Conservation (phyloP, 1,139 yeast genomes). For the Lodderomyces theae region DNA sequence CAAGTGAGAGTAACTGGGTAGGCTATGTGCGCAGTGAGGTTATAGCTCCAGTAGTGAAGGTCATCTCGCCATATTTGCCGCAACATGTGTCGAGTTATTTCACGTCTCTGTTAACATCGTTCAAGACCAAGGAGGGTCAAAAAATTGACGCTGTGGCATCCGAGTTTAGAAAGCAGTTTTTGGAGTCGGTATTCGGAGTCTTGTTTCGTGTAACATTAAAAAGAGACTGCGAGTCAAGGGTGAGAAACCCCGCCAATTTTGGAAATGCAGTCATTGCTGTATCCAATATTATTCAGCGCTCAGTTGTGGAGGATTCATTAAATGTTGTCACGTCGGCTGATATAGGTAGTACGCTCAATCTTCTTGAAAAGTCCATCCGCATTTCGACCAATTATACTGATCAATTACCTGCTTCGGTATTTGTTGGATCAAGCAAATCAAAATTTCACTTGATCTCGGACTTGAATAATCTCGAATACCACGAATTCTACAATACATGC, state of each 20-base stretch:
- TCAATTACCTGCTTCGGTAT: slow-evolving; percentile 44
- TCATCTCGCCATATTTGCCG: not conserved
- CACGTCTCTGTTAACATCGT: not conserved
- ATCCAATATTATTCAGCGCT: slow-evolving; percentile 55
- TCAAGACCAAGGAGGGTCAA: not conserved
- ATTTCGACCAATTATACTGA: slow-evolving; percentile 40
- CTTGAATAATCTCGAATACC: slow-evolving; percentile 60
- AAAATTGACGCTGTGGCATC: not conserved
- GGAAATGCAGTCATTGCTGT: slow-evolving; percentile 67
- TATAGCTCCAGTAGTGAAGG: slow-evolving; percentile 1
- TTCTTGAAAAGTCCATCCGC: slow-evolving; percentile 57
- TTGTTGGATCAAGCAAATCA: slow-evolving; percentile 25
- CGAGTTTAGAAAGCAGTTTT: slow-evolving; percentile 15
- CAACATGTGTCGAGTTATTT: not conserved
- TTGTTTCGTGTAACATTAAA: slow-evolving; percentile 47
- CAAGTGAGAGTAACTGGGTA: slow-evolving; percentile 6
- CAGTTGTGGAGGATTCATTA: slow-evolving; percentile 62
- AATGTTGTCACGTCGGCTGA: slow-evolving; percentile 50
- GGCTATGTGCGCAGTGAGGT: slow-evolving; percentile 5
- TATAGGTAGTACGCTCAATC: slow-evolving; percentile 56
- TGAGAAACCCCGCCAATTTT: slow-evolving; percentile 54
- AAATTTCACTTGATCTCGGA: slow-evolving; percentile 46
- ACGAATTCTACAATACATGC: slow-evolving; percentile 62
- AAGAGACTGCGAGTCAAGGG: slow-evolving; percentile 58
- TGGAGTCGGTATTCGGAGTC: slow-evolving; percentile 38